phyloP scores from a whole-genome alignment of 192 early-diverging fungal genomes.

The Lunasporangiospora selenospora region DNA sequence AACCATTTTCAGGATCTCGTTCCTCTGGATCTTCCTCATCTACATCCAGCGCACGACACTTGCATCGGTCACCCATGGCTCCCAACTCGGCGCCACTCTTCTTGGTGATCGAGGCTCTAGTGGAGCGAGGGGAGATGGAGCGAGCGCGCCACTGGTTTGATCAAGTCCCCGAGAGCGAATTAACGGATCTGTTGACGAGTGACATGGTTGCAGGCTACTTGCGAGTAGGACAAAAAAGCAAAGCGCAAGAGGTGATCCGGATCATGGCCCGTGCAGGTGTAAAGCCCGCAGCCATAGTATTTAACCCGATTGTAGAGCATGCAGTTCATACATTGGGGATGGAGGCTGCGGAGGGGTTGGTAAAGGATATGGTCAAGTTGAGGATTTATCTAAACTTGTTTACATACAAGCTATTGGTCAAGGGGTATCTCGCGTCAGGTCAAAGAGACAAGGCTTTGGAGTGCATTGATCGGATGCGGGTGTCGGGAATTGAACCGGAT shows the following conservation, averaged over 20 bases:
- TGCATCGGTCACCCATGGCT: conserved; percentile 35
- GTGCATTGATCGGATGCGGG: conserved; percentile 19
- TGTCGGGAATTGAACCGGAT: conserved; percentile 34
- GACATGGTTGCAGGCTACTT: conserved; percentile 42
- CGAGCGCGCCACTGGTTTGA: conserved; percentile 39
- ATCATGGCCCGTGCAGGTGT: conserved; percentile 40
- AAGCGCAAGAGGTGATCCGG: conserved; percentile 43
- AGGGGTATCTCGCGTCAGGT: conserved; percentile 26
- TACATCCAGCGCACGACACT: not conserved
- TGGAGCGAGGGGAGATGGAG: conserved; percentile 44
- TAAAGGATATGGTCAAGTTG: conserved; percentile 27
- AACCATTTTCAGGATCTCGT: too few relatives aligned
- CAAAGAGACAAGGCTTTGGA: conserved; percentile 26
- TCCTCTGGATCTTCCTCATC: too few relatives aligned
- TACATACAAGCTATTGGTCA: conserved; percentile 37
- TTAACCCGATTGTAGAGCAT: conserved; percentile 43
- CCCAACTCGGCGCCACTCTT: conserved; percentile 33
- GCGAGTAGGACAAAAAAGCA: conserved; percentile 19
- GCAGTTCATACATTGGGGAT: conserved; percentile 17
- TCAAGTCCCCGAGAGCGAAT: conserved; percentile 22
- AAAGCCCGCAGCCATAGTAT: conserved; percentile 38
- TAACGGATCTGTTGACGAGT: conserved; percentile 39
- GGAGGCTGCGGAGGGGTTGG: conserved; percentile 30
- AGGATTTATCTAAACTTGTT: conserved; percentile 27
- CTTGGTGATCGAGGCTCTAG: conserved; percentile 32